Evolutionary conservation across 208 protist species (phyloP).

Genomic region (Naegleria lovaniensis): DNA sequence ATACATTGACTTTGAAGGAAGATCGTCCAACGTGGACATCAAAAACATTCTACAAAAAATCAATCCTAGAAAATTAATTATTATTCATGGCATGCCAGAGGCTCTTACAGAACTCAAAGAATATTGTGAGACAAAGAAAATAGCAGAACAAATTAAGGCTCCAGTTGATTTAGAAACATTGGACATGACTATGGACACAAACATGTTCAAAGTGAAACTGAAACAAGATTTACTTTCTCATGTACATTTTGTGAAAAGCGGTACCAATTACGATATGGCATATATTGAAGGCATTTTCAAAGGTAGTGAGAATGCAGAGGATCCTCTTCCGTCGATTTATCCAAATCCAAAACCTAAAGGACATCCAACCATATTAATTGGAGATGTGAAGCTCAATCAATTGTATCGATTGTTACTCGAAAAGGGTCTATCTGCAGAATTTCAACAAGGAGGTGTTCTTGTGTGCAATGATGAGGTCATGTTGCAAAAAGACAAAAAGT

Average conservation of each 20-base stretch:
- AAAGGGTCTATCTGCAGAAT: not conserved
- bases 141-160: not conserved
- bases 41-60: conserved; percentile 11
- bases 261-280: not conserved
- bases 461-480: not conserved
- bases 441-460: not conserved
- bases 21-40: not conserved
- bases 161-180: not conserved
- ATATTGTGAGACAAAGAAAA: not conserved
- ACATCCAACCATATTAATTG: conserved; percentile 23
- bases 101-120: not conserved
- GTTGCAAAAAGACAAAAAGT: not conserved
- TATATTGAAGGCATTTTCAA: not conserved
- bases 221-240: not conserved
- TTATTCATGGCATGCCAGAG: conserved; percentile 6
- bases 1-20: conserved; percentile 26
- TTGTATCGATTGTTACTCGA: not conserved
- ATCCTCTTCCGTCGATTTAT: not conserved
- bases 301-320: no score
- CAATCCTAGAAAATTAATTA: conserved; percentile 16
- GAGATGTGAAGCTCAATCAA: conserved; percentile 12
- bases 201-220: not conserved
- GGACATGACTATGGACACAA: conserved; percentile 16
- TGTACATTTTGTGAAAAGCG: not conserved
- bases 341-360: not conserved